Evolutionary conservation across 1,284 basidiomycete species (phyloP), one percentile per base, ranked within the genome.

Genomic region (Xerocomus amazonicus): DNA sequence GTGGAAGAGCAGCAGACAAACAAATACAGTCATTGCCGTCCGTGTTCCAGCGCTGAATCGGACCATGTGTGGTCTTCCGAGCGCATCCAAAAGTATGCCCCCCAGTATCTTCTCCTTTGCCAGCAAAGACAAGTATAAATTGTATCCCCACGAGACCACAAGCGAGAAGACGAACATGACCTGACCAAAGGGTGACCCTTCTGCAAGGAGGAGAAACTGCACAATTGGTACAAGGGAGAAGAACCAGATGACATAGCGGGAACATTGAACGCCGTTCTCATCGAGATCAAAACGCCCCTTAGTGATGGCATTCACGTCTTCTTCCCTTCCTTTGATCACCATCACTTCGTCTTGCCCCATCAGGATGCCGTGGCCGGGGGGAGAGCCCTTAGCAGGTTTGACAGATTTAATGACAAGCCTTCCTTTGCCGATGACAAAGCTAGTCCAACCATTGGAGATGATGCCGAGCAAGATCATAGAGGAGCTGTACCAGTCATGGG

Each of bases 81-180:
- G 49, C 12, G 14, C 34, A 9, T 43, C 4, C 13, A 52, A 53
- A 17, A 63, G 52, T 7, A 66, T n/a, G 0, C 43, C 4, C 8
- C 44, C 44, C 38, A 67, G 65, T 28, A 66, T 48, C 39, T 56
- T 59, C 29, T 66, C 64, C 34, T 55, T 58, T 46, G 62, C 56
- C 13, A 59, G 23, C 1, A 58, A 60, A 1, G 66, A 57, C 6
- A 67, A 50, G 33, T 52, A 63, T 1, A 52, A 51, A 32, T 58
- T 66, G 29, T 65, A 60, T 4, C 12, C 32, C 64, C 62, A 66
- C 2, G 64, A 66, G 3, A 51, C 45, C 0, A 47, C 53, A 29
- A 67, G 51, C 9, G 63, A 63, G n/a, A 48, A 9, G 10, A 66
- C 40, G 50, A 66, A 66, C 57, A 67, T 59, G 26, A 56, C 46